A percentile compares a stretch with the other conserved stretches of the same genome.
phyloP scores from a whole-genome alignment of 139 green algal genomes.

The Coelastrella sp. region DNA sequence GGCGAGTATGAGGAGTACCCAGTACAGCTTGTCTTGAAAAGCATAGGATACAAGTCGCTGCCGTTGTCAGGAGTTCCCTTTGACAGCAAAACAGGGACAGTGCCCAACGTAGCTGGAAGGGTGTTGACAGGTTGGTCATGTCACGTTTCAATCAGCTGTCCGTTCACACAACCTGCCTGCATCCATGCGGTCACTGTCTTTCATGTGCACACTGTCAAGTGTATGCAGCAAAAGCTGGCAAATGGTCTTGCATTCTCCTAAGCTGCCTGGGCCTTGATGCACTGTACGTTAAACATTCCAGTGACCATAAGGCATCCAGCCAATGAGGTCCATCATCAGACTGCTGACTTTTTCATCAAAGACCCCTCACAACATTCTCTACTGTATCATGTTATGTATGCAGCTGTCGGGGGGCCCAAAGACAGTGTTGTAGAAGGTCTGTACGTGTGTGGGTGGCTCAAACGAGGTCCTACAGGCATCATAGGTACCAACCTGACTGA shows the following conservation, averaged over 20 bases:
- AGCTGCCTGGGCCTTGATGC: too few species aligned
- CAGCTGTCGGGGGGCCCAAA: neutral
- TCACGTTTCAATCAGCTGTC: too few species aligned
- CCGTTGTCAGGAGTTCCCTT: constrained; percentile 83
- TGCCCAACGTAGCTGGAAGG: constrained; percentile 79
- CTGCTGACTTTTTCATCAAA: too few species aligned
- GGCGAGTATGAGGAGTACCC: constrained; percentile 71
- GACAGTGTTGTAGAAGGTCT: constrained; percentile 64
- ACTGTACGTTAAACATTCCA: too few species aligned
- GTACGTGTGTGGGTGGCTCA: constrained; percentile 92
- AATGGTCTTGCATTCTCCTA: too few species aligned
- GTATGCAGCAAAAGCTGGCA: too few species aligned
- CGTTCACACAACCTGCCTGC: too few species aligned
- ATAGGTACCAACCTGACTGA: constrained; percentile 93
- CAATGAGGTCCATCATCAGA: too few species aligned
- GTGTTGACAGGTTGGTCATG: constrained; percentile 60
- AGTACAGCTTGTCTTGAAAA: constrained; percentile 81
- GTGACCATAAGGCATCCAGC: too few species aligned
- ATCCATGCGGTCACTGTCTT: neutral
- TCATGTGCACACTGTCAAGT: neutral
- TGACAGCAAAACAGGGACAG: constrained; percentile 66
- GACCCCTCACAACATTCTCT: too few species aligned
- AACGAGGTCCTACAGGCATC: constrained; percentile 90
- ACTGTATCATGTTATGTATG: neutral
- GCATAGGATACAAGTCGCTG: constrained; percentile 84